Evolutionary conservation across 768 basidiomycete genomes (phyloP), one percentile per base, ranked within the genome.

Genomic region (Galerina marginata): DNA sequence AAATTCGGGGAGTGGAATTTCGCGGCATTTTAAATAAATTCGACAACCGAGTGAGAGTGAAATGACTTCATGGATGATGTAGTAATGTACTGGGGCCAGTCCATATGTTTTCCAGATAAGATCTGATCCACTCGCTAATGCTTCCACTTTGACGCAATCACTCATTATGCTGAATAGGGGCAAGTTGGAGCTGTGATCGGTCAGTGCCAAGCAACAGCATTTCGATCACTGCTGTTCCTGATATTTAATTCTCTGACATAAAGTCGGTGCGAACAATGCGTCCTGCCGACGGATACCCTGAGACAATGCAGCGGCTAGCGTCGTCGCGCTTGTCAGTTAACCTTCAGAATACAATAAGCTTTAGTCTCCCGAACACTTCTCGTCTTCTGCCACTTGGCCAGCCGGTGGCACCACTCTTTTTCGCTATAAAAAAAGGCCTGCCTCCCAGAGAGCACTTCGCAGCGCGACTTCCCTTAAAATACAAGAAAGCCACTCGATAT

Each of bases 31-130:
- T 55, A 55, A 55, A 55, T 36, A 44, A 33, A 29, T 55, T 23
- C 33, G 44, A 36, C 20, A 39, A 36, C 25, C 11, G 33, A 5
- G 26, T 47, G 9, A 7, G 37, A 40, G 26, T 16, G 46, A 37
- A 54, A 58, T 62, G 61, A 62, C 61, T 62, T 62, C 61, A 62
- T 62, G n/a, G 38, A 58, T 62, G 61, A 62, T 54, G 61, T 20
- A 20, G 20, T 20, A 23, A 20, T 40, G 36, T 25, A 40, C 42
- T 60, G 59, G 54, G 55, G 59, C 53, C 25, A 49, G 46, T 42
- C 38, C 59, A 50, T 49, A 48, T 54, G 59, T 44, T 29, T 43
- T 49, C 37, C 20, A 20, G 20, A 20, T 20, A 20, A 20, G 20
- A 20, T 20, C 20, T 20, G 20, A 20, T 14, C 45, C 20, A 39